Base-by-base conservation (phyloP, 2,329 filamentous ascomycete species). In the Venturia nashicola region DNA sequence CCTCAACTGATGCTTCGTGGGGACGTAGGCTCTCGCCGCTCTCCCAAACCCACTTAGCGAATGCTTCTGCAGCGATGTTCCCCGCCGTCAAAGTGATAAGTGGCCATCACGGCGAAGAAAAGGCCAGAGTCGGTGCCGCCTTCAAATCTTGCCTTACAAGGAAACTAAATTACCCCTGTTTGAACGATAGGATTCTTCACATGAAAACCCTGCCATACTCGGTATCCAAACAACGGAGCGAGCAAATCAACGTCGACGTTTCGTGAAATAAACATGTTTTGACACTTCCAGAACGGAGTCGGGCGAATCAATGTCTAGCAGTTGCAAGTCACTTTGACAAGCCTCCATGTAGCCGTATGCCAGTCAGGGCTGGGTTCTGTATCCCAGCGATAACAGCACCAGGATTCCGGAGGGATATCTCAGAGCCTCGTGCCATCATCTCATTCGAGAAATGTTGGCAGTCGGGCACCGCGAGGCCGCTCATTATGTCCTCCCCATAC, bases 281-380 rank as follows among this genome's bases (percentile, higher is more conserved):
- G 32, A n/a, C 32, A 2, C 32, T 57, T n/a, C 4, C 51, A 57
- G 5, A n/a, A 57, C 18, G 51, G 51, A 36, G 51, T 36, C 32
- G 32, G 32, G 16, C 51, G 51, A 57, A 57, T 57, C 51, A 57
- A 57, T 57, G 51, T 57, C 51, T 54, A 27, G 51, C 27, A 57
- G 14, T 34, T 11, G 27, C 51, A 36, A 14, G 14, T 20, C 9
- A n/a, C n/a, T 20, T 18, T 5, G 32, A 27, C 51, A 36, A 36
- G 51, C 51, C 27, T 57, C 51, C 51, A 57, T 57, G 51, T 57
- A 57, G 20, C 32, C 12, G 48, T 34, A 54, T 54, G 27, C 16
- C 51, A 36, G 27, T 11, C 51, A 39, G 32, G 51, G 51, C 51
- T 57, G 16, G 32, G 14, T 57, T 36, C 27, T n/a, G 51, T 57